Conservation (phyloP, 2,329 filamentous ascomycete species). For the Beauveria medogensis region DNA sequence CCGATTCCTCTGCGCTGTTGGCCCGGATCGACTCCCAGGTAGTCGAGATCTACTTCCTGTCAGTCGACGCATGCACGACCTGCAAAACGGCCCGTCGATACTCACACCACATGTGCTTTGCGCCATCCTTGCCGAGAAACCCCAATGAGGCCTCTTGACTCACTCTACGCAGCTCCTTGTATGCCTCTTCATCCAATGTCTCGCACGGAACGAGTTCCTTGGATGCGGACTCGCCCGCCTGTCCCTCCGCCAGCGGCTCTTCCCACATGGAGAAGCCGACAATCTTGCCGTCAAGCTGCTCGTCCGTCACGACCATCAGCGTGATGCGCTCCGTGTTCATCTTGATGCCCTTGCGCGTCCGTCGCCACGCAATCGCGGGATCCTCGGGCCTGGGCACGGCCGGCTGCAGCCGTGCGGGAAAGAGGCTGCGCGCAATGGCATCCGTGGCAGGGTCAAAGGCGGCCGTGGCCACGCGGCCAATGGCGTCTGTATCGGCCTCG, state of each 20-base stretch:
- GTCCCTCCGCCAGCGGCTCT: slow-evolving; percentile 5
- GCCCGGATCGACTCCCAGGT: slow-evolving; percentile 14
- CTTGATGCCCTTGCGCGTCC: slow-evolving; percentile 12
- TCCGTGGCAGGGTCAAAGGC: slow-evolving; percentile 18
- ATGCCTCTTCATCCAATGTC: slow-evolving; percentile 14
- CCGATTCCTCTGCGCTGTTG: slow-evolving; percentile 16
- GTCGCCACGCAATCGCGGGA: slow-evolving; percentile 12
- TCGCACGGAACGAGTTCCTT: slow-evolving; percentile 1
- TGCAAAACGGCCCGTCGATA: background rate
- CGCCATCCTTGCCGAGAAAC: slow-evolving; percentile 14
- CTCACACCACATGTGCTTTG: slow-evolving; percentile 15
- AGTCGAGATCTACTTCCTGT: slow-evolving; percentile 13
- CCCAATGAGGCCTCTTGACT: slow-evolving; percentile 7
- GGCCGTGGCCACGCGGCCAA: slow-evolving; percentile 17
- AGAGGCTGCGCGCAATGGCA: slow-evolving; percentile 13
- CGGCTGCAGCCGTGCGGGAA: slow-evolving; percentile 13
- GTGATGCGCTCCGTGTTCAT: slow-evolving; percentile 10
- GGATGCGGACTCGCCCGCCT: slow-evolving; percentile 6
- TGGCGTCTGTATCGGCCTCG: slow-evolving; percentile 17
- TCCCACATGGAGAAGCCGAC: slow-evolving; percentile 18
- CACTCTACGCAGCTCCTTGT: slow-evolving; percentile 7
- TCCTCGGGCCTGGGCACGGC: background rate
- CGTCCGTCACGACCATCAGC: slow-evolving; percentile 16
- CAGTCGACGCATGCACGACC: background rate
- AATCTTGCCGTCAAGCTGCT: slow-evolving; percentile 8